These are phyloP conservation scores for Ogataea ganodermae DNA, from an alignment of 805 yeast genomes.

Conservation along the genomic window DNA sequence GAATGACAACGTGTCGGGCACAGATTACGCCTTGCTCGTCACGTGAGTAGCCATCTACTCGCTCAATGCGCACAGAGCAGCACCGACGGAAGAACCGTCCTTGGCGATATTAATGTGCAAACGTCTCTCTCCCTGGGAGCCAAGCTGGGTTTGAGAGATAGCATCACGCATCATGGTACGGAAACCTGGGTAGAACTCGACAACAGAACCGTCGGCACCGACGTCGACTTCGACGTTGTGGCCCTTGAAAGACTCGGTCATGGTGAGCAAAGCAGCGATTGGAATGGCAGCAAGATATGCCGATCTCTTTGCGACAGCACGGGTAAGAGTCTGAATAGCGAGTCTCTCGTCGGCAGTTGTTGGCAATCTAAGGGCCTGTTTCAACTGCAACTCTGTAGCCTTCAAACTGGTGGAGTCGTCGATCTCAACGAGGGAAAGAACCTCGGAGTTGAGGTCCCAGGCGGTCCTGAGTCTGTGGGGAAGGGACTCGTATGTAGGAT, in stretches of 20 bases:
- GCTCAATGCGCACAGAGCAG: conserved; percentile 81
- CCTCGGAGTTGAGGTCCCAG: conserved; percentile 79
- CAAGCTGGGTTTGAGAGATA: conserved; percentile 65
- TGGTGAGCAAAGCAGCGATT: conserved; percentile 73
- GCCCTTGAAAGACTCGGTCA: conserved; percentile 66
- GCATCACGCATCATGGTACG: conserved; percentile 81
- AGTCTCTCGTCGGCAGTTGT: conserved; percentile 71
- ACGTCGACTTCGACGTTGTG: conserved; percentile 77
- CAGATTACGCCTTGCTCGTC: background rate
- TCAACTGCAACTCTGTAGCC: conserved; percentile 68
- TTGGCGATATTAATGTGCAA: conserved; percentile 79
- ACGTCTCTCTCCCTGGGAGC: conserved; percentile 73
- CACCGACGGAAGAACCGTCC: conserved; percentile 97
- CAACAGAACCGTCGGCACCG: conserved; percentile 94
- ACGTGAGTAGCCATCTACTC: conserved; percentile 14
- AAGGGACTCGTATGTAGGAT: conserved; percentile 41
- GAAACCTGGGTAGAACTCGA: conserved; percentile 91
- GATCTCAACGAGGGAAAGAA: conserved; percentile 81
- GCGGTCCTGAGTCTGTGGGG: conserved; percentile 72
- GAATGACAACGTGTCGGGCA: too few relatives aligned
- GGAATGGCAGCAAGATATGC: conserved; percentile 89
- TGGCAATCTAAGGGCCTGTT: conserved; percentile 67
- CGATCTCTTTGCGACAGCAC: conserved; percentile 84
- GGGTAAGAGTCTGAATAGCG: conserved; percentile 70
- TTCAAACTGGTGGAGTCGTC: conserved; percentile 76